These are phyloP conservation scores for Harringtonia lauricola DNA, from an alignment of 2,329 filamentous ascomycete species.

Conservation along the genomic window DNA sequence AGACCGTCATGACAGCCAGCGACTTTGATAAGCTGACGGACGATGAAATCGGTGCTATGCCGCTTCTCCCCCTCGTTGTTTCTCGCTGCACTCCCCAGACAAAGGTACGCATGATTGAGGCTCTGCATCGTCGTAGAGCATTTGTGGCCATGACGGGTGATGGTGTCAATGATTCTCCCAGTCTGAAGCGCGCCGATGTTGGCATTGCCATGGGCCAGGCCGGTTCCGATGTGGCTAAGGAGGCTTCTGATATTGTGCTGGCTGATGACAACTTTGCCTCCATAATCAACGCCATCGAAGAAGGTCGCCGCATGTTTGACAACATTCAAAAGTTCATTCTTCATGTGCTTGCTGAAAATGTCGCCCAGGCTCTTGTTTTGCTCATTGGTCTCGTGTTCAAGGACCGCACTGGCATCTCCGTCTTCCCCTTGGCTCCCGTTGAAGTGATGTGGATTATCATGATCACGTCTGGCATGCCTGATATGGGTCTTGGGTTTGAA, in stretches of 20 bases:
- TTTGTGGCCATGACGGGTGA: constrained; percentile 65
- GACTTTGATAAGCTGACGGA: constrained; percentile 28
- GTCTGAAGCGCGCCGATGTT: constrained; percentile 52
- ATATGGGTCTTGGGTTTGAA: constrained; percentile 59
- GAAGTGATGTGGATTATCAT: constrained; percentile 64
- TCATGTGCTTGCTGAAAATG: constrained; percentile 44
- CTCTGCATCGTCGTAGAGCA: constrained; percentile 26
- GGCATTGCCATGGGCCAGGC: constrained; percentile 53
- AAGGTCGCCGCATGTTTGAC: constrained; percentile 52
- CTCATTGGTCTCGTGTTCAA: constrained; percentile 57
- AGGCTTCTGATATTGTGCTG: constrained; percentile 53
- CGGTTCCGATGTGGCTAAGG: constrained; percentile 54
- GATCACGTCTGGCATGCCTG: constrained; percentile 55
- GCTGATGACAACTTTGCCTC: constrained; percentile 62
- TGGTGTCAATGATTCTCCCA: constrained; percentile 57
- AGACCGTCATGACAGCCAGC: background rate
- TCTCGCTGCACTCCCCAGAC: constrained; percentile 51
- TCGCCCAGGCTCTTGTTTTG: constrained; percentile 43
- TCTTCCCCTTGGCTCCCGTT: constrained; percentile 55
- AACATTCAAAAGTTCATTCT: constrained; percentile 49
- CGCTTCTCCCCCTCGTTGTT: constrained; percentile 42
- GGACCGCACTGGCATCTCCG: constrained; percentile 44
- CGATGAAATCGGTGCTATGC: constrained; percentile 31
- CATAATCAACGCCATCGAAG: constrained; percentile 58
- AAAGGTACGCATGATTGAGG: constrained; percentile 44